Conservation (phyloP, 192 early-diverging fungal genomes). For the Phycomyces blakesleeanus region DNA sequence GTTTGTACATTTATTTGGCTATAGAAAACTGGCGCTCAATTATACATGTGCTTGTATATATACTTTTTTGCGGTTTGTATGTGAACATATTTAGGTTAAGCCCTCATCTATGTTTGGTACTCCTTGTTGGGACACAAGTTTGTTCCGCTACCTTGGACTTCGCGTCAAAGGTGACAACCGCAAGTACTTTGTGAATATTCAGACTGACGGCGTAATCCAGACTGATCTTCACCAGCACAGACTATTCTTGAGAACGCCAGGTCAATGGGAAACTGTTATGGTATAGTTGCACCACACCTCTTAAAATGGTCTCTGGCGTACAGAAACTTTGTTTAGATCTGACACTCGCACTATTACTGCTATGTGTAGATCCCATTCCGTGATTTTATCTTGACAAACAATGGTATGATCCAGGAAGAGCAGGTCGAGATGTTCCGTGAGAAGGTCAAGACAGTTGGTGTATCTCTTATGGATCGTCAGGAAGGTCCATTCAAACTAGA, state of each 20-base stretch:
- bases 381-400: conserved; percentile 88
- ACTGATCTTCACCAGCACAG: conserved; percentile 93
- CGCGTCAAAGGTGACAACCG: conserved; percentile 76
- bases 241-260: conserved; percentile 79
- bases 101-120: conserved; percentile 69
- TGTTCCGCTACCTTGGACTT: conserved; percentile 81
- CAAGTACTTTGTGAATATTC: conserved; percentile 93
- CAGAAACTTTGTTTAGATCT: not conserved
- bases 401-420: conserved; percentile 80
- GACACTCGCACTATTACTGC: too few relatives aligned
- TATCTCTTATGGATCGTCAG: conserved; percentile 76
- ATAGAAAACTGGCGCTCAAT: not conserved
- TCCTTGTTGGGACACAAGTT: conserved; percentile 78
- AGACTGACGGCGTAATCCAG: conserved; percentile 77
- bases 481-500: conserved; percentile 86
- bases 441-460: conserved; percentile 84
- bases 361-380: conserved; percentile 77
- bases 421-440: conserved; percentile 84
- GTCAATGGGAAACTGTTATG: conserved; percentile 89
- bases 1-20: conserved; percentile 28
- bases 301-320: not conserved
- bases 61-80: not conserved
- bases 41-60: too few relatives aligned
- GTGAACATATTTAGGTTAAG: conserved; percentile 38
- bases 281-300: conserved; percentile 35